These are phyloP conservation scores for Jatropha podagrica DNA, from an alignment of 441 rosid genomes.

Conservation along the genomic window DNA sequence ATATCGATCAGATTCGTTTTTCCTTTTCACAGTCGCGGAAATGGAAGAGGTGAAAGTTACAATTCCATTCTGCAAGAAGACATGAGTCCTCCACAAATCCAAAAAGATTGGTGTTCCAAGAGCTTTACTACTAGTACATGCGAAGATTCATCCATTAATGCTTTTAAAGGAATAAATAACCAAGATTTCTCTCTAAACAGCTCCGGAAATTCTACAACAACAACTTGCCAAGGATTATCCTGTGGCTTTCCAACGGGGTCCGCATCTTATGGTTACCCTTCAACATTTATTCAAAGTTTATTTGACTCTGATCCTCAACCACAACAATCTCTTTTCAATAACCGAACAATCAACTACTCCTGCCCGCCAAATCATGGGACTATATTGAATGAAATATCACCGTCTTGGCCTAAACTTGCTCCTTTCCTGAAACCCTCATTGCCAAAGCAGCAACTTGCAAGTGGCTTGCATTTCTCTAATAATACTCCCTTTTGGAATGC, in stretches of 20 bases:
- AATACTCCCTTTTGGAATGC: slow-evolving; percentile 52
- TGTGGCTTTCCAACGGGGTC: slow-evolving; percentile 26
- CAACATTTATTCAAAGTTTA: slow-evolving; percentile 46
- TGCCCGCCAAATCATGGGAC: slow-evolving; percentile 27
- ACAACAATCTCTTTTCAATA: slow-evolving; percentile 44
- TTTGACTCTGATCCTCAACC: slow-evolving; percentile 50
- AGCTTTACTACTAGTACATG: slow-evolving; percentile 29
- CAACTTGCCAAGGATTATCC: slow-evolving; percentile 7
- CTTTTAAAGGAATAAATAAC: slow-evolving; percentile 33
- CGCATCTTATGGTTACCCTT: slow-evolving; percentile 45
- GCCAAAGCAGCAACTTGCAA: slow-evolving; percentile 34
- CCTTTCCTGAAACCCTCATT: slow-evolving; percentile 36
- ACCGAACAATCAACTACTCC: slow-evolving; percentile 37
- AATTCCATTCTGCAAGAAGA: slow-evolving; percentile 45
- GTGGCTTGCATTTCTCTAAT: slow-evolving; percentile 48
- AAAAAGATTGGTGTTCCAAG: slow-evolving; percentile 51
- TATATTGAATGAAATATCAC: slow-evolving; percentile 31
- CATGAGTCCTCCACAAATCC: slow-evolving; percentile 43
- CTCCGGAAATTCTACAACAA: slow-evolving; percentile 21
- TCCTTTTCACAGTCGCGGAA: slow-evolving; percentile 27
- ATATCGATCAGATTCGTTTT: not conserved
- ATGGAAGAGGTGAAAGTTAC: slow-evolving; percentile 38
- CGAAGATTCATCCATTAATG: slow-evolving; percentile 37
- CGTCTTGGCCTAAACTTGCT: slow-evolving; percentile 40
- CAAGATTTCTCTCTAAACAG: slow-evolving; percentile 39